A percentile compares a stretch with the other conserved stretches of the same genome.
Evolutionary conservation across 345 rosid species (phyloP).

Genomic region (Cardamine chenopodiifolia): DNA sequence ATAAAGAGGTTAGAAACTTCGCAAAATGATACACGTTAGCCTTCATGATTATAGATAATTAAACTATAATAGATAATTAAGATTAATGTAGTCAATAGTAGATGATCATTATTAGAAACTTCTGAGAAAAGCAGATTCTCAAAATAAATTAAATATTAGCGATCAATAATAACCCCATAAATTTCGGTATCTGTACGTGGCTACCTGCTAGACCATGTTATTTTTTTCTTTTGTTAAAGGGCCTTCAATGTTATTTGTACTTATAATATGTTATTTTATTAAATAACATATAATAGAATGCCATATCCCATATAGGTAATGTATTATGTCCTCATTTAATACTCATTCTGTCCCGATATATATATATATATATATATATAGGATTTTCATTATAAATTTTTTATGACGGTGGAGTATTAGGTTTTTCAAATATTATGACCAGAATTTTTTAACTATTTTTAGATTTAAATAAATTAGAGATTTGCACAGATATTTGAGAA

Average conservation of each 20-base stretch:
- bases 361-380: too few species aligned
- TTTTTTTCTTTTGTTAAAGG: too few species aligned
- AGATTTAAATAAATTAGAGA: too few species aligned
- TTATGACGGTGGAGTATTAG: too few species aligned
- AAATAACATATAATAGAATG: neutral
- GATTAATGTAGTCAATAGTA: slow-evolving; percentile 1
- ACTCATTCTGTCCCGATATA: too few species aligned
- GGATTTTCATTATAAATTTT: too few species aligned
- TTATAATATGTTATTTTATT: neutral
- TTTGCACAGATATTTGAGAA: too few species aligned
- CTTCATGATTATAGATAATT: neutral
- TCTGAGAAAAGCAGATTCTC: neutral
- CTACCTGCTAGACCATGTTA: neutral
- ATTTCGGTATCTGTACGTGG: slow-evolving; percentile 8
- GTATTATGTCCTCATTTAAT: neutral
- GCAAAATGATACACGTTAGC: neutral
- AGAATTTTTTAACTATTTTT: too few species aligned
- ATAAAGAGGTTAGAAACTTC: slow-evolving; percentile 17
- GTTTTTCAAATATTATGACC: too few species aligned
- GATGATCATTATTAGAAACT: slow-evolving; percentile 16
- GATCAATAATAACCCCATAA: slow-evolving; percentile 4
- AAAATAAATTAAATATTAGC: neutral
- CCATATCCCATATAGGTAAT: neutral
- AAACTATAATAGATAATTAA: neutral
- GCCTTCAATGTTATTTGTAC: neutral